These are phyloP conservation scores for Pseudotsuga menziesii DNA, from an alignment of 75 land plant genomes.

Conservation along the genomic window DNA sequence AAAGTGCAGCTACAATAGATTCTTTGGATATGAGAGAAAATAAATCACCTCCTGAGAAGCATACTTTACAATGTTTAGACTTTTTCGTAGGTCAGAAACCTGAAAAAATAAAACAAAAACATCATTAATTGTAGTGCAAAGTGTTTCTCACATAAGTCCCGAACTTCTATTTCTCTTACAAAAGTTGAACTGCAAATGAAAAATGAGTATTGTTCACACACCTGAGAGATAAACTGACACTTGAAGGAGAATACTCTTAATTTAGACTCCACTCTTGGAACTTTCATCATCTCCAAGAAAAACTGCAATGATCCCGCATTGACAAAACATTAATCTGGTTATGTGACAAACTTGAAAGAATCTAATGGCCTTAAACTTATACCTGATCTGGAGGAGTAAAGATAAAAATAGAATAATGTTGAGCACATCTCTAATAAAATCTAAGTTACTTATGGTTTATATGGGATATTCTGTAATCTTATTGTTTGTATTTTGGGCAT, in stretches of 20 bases:
- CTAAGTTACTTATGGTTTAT: not conserved
- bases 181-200: not conserved
- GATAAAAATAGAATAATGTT: not conserved
- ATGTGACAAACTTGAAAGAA: not conserved
- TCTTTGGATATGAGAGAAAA: not conserved
- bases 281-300: conserved; percentile 92
- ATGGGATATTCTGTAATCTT: not conserved
- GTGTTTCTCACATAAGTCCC: not conserved
- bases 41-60: conserved; percentile 73
- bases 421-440: not conserved
- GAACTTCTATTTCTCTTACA: not conserved
- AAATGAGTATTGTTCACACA: conserved; percentile 7
- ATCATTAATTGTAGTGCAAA: not conserved
- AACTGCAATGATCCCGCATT: conserved; percentile 46
- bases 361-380: not conserved
- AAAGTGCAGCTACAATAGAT: not conserved
- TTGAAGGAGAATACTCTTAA: conserved; percentile 90
- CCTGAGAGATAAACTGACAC: conserved; percentile 82
- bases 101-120: conserved; percentile 21
- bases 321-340: not conserved
- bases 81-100: conserved; percentile 64
- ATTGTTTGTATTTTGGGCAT: not conserved
- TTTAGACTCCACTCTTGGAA: conserved; percentile 91
- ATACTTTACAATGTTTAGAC: conserved; percentile 60
- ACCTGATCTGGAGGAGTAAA: not conserved